Evolutionary conservation across 2,329 filamentous ascomycete species (phyloP), one percentile per base, ranked within the genome.

Genomic region (Talaromyces verruculosus): DNA sequence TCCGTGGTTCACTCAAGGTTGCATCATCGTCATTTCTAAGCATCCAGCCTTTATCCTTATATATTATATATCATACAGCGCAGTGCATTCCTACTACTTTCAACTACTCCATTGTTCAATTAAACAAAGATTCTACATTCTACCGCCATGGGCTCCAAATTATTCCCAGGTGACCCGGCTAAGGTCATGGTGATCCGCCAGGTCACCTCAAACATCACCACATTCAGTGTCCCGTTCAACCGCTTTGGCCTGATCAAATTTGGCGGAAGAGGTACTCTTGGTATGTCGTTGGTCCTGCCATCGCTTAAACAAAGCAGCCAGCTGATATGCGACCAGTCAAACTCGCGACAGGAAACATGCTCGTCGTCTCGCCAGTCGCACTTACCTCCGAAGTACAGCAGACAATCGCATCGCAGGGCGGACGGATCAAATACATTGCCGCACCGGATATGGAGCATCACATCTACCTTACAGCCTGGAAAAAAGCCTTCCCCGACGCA

Each of bases 381-480:
- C 85, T 97, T 65, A 98, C 93, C 2, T 85, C 89, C 2, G 87
- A 89, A 66, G 88, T 93, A 45, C 87, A 84, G 68, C 82, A 91
- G 61, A 80, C 84, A 64, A 78, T 87, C 22, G 83, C 87, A n/a
- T 77, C 81, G 39, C 81, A 92, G 65, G 88, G 88, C 68, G 88
- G 89, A 60, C 84, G 87, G 49, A 87, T 97, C 61, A 86, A 85
- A 70, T 98, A 98, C 83, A 89, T 99, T 70, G 84, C 94, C 30
- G 94, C 95, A 0, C 87, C 90, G 0, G 95, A 99, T 77, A 84
- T 91, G 62, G 93, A 99, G 81, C 95, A 99, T 79, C 95, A 99
- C 84, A 92, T 99, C 76, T 96, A 95, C 82, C 77, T 99, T 63
- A 89, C 91, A 0, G 84, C 91, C 59, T 99, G 95, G 94, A 88